Evolutionary conservation across 2,329 filamentous ascomycete genomes (phyloP), one percentile per base, ranked within the genome.

Genomic region (Falciphora oryzae): DNA sequence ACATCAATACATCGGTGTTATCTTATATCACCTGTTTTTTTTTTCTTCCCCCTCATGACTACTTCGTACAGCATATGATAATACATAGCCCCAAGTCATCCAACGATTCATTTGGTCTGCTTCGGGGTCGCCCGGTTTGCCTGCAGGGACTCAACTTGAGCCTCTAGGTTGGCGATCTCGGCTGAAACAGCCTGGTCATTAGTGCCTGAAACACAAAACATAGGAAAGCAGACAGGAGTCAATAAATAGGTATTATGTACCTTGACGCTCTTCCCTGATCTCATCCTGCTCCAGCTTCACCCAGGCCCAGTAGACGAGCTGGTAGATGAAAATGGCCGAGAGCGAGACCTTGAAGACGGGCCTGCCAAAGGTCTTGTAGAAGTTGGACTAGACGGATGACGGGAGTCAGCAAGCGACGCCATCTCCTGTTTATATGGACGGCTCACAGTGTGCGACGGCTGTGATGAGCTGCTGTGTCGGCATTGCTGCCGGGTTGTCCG

Each of bases 241-340:
- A 22, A 8, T 8, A 8, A 28, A 10, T 11, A 63, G 57, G 31
- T 6, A 56, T 35, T 16, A 25, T 32, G 2, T 71, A 89, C 87
- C 82, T 69, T 83, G 77, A 69, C 84, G 85, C 59, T 86, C 80
- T 27, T 78, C 77, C 71, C 83, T 86, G 65, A 85, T 79, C 77
- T 95, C 91, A 64, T 91, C 82, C 44, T 84, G 83, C 75, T 93
- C 91, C 62, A 94, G 80, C 75, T 89, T 91, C 53, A 85, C 74
- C 91, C 91, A 95, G 18, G 78, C 78, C 79, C 85, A 92, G 77
- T 93, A 94, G 18, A 83, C 76, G n/a, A 90, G 71, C 76, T 95
- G 91, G 75, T 94, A 95, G 2, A 88, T 89, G 72, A 92, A 87
- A 64, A 93, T 83, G 64, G 91, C 90, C 72, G 90, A 83, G 53